Evolutionary conservation across 169 alveolate species (phyloP).

Genomic region (Plasmodium blacklocki): DNA sequence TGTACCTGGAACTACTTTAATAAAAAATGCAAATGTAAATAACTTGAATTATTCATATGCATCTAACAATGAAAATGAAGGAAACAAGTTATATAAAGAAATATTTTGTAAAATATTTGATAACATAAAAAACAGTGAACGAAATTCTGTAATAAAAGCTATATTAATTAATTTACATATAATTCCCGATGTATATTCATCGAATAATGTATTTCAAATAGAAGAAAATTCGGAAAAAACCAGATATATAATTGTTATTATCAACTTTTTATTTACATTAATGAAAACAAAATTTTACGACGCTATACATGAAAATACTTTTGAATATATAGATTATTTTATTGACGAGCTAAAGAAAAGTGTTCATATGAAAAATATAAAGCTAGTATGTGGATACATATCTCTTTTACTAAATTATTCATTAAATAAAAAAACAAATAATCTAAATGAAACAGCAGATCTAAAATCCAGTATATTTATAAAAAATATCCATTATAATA

Average conservation of each 20-base stretch:
- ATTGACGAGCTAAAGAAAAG: conserved; percentile 73
- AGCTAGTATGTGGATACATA: conserved; percentile 75
- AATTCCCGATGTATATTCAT: conserved; percentile 75
- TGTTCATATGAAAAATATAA: conserved; percentile 72
- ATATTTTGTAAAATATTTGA: conserved; percentile 65
- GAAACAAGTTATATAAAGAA: conserved; percentile 61
- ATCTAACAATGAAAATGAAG: conserved; percentile 71
- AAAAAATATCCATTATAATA: conserved; percentile 76
- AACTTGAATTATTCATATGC: conserved; percentile 73
- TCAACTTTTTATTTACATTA: conserved; percentile 72
- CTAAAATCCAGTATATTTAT: conserved; percentile 76
- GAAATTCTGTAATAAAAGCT: conserved; percentile 71
- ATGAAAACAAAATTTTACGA: conserved; percentile 78
- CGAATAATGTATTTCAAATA: conserved; percentile 47
- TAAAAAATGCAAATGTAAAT: conserved; percentile 45
- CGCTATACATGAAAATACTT: conserved; percentile 74
- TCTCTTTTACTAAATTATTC: conserved; percentile 76
- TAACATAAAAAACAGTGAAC: conserved; percentile 69
- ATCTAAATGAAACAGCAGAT: conserved; percentile 77
- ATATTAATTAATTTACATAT: conserved; percentile 60
- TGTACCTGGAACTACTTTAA: conserved; percentile 30
- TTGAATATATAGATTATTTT: conserved; percentile 76
- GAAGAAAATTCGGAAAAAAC: conserved; percentile 77
- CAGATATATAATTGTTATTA: conserved; percentile 73
- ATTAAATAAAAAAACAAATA: conserved; percentile 75